A percentile compares a stretch with the other conserved stretches of the same genome.
Conservation (phyloP, 495 filamentous ascomycete species). For the Cryomyces minteri region DNA sequence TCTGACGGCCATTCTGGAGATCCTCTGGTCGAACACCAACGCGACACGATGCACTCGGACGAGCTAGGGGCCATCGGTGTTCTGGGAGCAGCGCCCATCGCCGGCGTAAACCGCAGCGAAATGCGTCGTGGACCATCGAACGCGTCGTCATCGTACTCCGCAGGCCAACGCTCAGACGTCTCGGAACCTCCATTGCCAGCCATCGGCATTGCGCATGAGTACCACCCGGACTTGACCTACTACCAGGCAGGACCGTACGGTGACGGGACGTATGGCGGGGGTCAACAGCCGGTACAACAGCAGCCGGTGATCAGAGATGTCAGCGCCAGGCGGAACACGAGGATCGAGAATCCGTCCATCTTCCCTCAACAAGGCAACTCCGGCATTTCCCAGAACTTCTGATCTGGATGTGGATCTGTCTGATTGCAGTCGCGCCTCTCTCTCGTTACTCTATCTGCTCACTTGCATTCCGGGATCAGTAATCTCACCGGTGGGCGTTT, state of each 20-base stretch:
- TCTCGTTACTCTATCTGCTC: too few species aligned
- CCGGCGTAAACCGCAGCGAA: constrained; percentile 43
- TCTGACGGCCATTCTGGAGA: constrained; percentile 61
- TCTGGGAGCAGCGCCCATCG: constrained; percentile 49
- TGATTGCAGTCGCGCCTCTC: too few species aligned
- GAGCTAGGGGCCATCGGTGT: constrained; percentile 30
- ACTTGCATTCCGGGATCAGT: too few species aligned
- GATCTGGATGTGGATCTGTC: constrained; percentile 3
- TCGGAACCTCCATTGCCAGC: constrained; percentile 48
- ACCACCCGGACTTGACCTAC: constrained; percentile 36
- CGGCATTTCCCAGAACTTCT: constrained; percentile 98
- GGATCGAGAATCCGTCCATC: constrained; percentile 75
- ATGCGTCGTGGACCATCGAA: constrained; percentile 87
- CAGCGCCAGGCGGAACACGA: constrained; percentile 73
- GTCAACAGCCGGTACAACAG: constrained; percentile 24
- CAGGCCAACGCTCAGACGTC: constrained; percentile 60
- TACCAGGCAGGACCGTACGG: constrained; percentile 37
- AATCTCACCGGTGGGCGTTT: too few species aligned
- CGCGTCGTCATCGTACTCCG: constrained; percentile 89
- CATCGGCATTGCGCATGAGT: constrained; percentile 25
- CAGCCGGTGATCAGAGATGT: constrained; percentile 91
- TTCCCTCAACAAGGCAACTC: constrained; percentile 80
- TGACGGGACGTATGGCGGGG: constrained; percentile 31
- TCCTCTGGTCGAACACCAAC: constrained; percentile 36
- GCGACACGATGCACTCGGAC: constrained; percentile 35